Base-by-base conservation (phyloP, 129 eudicot genomes). In the Tagetes erecta region DNA sequence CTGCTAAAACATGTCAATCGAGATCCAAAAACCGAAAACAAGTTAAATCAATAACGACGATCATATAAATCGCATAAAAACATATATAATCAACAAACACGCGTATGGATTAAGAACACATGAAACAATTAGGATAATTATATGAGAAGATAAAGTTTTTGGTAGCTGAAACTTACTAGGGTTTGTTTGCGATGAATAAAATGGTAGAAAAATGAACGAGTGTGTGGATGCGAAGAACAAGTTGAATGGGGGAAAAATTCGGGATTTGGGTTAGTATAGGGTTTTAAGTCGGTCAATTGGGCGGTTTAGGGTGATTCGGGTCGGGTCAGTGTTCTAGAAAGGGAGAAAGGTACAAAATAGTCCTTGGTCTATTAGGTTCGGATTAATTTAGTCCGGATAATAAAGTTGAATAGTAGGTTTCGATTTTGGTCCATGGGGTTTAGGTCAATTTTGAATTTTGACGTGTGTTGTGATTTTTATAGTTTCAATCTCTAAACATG, bases 91-190 rank as follows among this genome's bases (percentile, higher is more conserved):
- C 50, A 20, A 20, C 14, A 11, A 76, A 64, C 13, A 41, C 13
- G 66, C 55, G 31, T 35, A n/a, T 8, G 9, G 46, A 76, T 76
- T 74, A 60, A 36, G 53, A 47, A 63, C 20, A 64, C 63, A 63
- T 74, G 71, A 13, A 63, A 76, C 35, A 14, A 3, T n/a, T 41
- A 76, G 0, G 10, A 36, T 41, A 57, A 76, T 33, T 53, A 35
- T 56, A 11, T 8, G 3, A 35, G 6, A 38, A 57, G 58, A 45
- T 44, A 8, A 42, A 44, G 11, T 31, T 44, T 30, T 51, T 46
- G 20, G 59, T 44, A 57, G 69, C 0, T 3, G 38, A 45, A 44
- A 77, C 75, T 76, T 57, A 68, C 81, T 77, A 77, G 81, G 69
- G 81, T 77, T 77, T 68, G 75, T 55, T 33, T 38, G 51, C 42